A percentile compares a stretch with the other conserved stretches of the same genome.
These are phyloP conservation scores for Echinochloa phyllopogon DNA, from an alignment of 176 grass and related monocot genomes.

Conservation along the genomic window DNA sequence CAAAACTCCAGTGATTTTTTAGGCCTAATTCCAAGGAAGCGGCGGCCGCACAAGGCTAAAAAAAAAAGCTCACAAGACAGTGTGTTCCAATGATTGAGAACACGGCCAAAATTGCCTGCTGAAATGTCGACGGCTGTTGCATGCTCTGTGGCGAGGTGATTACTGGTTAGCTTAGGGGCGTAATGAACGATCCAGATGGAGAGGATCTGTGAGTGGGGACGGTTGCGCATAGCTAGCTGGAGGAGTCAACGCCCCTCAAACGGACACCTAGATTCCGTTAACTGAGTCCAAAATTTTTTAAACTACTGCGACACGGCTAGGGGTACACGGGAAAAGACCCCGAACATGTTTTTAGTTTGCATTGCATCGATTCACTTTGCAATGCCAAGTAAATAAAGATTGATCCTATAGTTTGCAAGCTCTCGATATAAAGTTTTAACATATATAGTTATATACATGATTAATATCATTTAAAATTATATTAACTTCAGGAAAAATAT, in stretches of 20 bases:
- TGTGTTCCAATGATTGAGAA: conserved; percentile 46
- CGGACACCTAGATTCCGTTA: conserved; percentile 65
- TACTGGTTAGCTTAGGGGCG: not conserved
- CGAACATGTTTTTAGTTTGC: not conserved
- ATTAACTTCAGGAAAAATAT: not conserved
- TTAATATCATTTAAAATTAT: not conserved
- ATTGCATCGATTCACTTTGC: not conserved
- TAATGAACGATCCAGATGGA: conserved; percentile 39
- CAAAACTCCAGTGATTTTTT: not conserved
- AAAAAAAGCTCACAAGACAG: not conserved
- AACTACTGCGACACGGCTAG: not conserved
- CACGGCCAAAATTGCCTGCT: conserved; percentile 23
- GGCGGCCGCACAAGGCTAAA: conserved; percentile 25
- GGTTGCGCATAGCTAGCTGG: conserved; percentile 32
- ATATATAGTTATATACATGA: not conserved
- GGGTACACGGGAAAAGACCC: not conserved
- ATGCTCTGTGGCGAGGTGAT: not conserved
- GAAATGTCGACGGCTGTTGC: not conserved
- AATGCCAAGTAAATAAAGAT: not conserved
- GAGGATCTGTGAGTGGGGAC: not conserved
- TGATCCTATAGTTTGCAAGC: too few species aligned
- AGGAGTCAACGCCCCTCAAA: conserved; percentile 67
- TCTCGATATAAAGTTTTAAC: not conserved
- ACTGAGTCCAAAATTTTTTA: not conserved
- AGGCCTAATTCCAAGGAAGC: conserved; percentile 30